These are phyloP conservation scores for Apiospora marii DNA, from an alignment of 2,329 filamentous ascomycete genomes.

Conservation along the genomic window DNA sequence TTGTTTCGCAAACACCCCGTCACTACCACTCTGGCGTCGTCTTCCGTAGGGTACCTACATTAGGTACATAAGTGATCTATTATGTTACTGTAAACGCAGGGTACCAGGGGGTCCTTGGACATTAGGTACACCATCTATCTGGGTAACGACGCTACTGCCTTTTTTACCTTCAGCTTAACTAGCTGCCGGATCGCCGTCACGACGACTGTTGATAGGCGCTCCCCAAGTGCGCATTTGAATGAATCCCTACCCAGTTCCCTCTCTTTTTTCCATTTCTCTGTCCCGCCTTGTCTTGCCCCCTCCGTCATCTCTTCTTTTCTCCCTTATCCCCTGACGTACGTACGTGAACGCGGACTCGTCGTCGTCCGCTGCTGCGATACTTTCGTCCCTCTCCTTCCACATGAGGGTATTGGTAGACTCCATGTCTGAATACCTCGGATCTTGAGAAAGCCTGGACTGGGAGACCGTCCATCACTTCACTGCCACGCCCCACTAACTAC, in stretches of 20 bases:
- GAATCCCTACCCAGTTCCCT: constrained; percentile 4
- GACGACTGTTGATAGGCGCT: constrained; percentile 13
- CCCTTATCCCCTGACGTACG: not conserved
- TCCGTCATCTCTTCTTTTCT: not conserved
- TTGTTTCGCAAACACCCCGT: not conserved
- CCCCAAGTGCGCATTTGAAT: not conserved
- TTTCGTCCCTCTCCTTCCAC: not conserved
- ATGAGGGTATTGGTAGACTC: constrained; percentile 1
- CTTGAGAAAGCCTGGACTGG: not conserved
- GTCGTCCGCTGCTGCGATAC: not conserved
- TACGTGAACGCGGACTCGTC: not conserved
- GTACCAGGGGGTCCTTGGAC: not conserved
- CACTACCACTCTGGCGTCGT: not conserved
- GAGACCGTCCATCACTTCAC: not conserved
- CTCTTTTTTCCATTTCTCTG: not conserved
- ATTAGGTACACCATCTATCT: not conserved
- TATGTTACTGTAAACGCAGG: constrained; percentile 3
- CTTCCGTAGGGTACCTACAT: not conserved
- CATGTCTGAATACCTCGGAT: constrained; percentile 7
- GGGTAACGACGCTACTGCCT: constrained; percentile 5
- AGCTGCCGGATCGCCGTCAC: constrained; percentile 6
- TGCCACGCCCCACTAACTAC: not conserved
- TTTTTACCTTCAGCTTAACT: constrained; percentile 5
- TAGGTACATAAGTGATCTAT: not conserved
- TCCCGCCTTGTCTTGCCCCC: constrained; percentile 3